These are phyloP conservation scores for Alternaria gaisen DNA, from an alignment of 2,329 filamentous ascomycete species.

Conservation along the genomic window DNA sequence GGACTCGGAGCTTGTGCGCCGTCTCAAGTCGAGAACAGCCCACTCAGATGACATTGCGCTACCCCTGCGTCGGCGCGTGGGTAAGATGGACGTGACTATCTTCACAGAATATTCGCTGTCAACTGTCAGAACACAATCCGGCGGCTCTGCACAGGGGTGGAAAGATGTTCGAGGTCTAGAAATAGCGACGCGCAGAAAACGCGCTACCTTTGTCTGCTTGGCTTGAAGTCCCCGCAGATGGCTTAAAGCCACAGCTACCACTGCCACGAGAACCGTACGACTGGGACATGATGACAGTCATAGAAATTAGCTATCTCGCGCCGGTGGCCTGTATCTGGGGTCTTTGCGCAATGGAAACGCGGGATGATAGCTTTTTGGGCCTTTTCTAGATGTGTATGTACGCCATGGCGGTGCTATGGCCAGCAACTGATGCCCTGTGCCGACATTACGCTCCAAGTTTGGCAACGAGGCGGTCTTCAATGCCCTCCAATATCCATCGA, in stretches of 20 bases:
- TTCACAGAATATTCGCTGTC: conserved; percentile 15
- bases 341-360: conserved; percentile 24
- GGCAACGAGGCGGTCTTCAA: conserved; percentile 82
- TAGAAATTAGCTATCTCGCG: conserved; percentile 38
- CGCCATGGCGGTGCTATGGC: conserved; percentile 19
- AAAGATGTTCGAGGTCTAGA: conserved; percentile 18
- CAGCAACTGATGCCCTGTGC: conserved; percentile 14
- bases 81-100: conserved; percentile 7
- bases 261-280: conserved; percentile 33
- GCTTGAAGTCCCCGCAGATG: conserved; percentile 20
- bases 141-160: conserved; percentile 33
- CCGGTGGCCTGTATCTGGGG: conserved; percentile 31
- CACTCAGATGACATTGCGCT: conserved; percentile 15
- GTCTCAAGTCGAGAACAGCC: conserved; percentile 25
- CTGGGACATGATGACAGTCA: conserved; percentile 37
- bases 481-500: conserved; percentile 86
- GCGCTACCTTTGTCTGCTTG: conserved; percentile 11
- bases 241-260: conserved; percentile 30
- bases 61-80: conserved; percentile 38
- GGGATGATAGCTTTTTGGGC: conserved; percentile 33
- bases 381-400: conserved; percentile 15
- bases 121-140: conserved; percentile 22
- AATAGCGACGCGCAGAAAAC: conserved; percentile 7
- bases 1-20: conserved; percentile 23
- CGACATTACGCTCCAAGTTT: conserved; percentile 41